Evolutionary conservation across 306 rosid species (phyloP), one percentile per base, ranked within the genome.

Genomic region (Casuarina equisetifolia): DNA sequence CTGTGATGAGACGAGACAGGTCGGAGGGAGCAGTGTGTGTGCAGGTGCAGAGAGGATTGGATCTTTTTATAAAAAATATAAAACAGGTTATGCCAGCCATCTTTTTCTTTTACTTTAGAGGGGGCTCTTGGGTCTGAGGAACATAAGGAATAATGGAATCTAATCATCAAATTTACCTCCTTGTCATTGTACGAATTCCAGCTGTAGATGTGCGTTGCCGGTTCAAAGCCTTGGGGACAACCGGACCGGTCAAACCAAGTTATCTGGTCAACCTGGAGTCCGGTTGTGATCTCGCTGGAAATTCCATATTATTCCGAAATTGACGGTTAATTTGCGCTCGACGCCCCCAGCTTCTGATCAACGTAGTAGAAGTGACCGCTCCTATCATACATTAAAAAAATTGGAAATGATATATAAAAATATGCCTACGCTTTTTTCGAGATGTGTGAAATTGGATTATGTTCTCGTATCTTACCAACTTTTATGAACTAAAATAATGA

Each of bases 61-160:
- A 73, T 13, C 9, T 16, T 66, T 32, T 63, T 74, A 38, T 72
- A 25, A 25, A 25, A 25, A 25, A 76, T 72, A 83, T 78, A 46
- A 49, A 73, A 74, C 36, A 74, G 68, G 51, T 54, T 35, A 71
- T 76, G 64, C 83, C 42, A 72, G 82, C 43, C 69, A 84, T 76
- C 86, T 82, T 74, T 78, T 78, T 58, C 61, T 63, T 73, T 73
- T 49, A 13, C 78, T 77, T 79, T 75, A 61, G n/a, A 45, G 70
- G n/a, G 74, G 76, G 63, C 83, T 62, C 67, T 74, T 49, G 87
- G 73, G 73, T 75, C 85, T 73, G 68, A 86, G 91, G 86, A 87
- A 86, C 91, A 89, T 67, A 88, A 82, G 89, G 98, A 94, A 94
- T 92, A 94, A 89, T 82, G 97, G 98, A 94, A 94, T 94, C 98